Percentiles rank a stretch among this genome's conserved stretches.
Evolutionary conservation across 192 early-diverging fungal species (phyloP).

Genomic region (Podochytrium sp.): DNA sequence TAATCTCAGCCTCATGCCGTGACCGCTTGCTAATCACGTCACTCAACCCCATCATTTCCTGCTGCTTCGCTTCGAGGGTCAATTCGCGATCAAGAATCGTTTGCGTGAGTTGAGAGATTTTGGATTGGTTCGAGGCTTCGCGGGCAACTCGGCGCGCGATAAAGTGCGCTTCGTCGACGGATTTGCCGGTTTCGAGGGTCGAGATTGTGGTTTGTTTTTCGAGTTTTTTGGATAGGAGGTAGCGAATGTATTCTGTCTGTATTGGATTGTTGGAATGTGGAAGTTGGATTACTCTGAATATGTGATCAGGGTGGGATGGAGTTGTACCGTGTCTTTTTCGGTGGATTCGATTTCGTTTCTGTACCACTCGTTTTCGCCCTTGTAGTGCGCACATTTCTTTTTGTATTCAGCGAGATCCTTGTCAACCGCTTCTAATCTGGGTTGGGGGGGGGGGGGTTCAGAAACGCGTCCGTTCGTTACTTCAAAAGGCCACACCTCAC

Average conservation of each 20-base stretch:
- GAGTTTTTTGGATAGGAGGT: slow-evolving; percentile 49
- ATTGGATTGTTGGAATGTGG: too few relatives aligned
- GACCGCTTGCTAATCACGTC: slow-evolving; percentile 50
- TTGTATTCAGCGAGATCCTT: slow-evolving; percentile 48
- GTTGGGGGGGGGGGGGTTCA: not conserved
- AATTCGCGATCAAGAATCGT: slow-evolving; percentile 49
- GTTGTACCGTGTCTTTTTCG: slow-evolving; percentile 48
- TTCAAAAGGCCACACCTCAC: slow-evolving; percentile 21
- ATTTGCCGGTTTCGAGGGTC: slow-evolving; percentile 43
- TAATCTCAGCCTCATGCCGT: slow-evolving; percentile 49
- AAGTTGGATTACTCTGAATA: too few relatives aligned
- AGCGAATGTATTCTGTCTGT: slow-evolving; percentile 56
- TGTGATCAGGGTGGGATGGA: not conserved
- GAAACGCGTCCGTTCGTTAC: not conserved
- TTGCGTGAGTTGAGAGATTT: slow-evolving; percentile 46
- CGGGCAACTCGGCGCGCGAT: slow-evolving; percentile 18
- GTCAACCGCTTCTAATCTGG: slow-evolving; percentile 40
- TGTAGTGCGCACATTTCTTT: slow-evolving; percentile 8
- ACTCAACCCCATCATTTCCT: slow-evolving; percentile 48
- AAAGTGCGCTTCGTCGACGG: slow-evolving; percentile 45
- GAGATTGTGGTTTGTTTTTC: slow-evolving; percentile 53
- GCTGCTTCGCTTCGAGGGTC: slow-evolving; percentile 48
- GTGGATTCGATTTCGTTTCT: slow-evolving; percentile 52
- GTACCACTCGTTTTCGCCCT: slow-evolving; percentile 61
- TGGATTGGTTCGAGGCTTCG: slow-evolving; percentile 41